These are phyloP conservation scores for Plantago elongata DNA, from an alignment of 257 asterid genomes.

Conservation along the genomic window DNA sequence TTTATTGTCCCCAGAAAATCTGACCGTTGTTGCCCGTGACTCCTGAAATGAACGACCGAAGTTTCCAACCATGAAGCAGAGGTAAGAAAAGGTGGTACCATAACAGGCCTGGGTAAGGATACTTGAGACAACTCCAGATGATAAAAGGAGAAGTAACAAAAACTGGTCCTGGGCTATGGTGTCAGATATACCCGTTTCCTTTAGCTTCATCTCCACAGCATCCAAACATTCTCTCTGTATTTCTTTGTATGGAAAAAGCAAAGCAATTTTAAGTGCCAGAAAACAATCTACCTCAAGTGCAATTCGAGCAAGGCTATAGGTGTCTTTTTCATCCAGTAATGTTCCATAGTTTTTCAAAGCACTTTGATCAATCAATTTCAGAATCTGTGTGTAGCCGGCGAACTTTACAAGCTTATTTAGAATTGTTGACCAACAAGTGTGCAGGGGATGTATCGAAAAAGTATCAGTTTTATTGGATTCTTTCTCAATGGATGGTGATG, in stretches of 20 bases:
- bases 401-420: slow-evolving; percentile 38
- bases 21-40: slow-evolving; percentile 15
- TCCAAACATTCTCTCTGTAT: slow-evolving; percentile 67
- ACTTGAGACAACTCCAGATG: slow-evolving; percentile 59
- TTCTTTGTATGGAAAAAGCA: slow-evolving; percentile 56
- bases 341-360: slow-evolving; percentile 26
- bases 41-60: slow-evolving; percentile 62
- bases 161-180: slow-evolving; percentile 39
- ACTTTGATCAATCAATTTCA: slow-evolving; percentile 58
- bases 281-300: slow-evolving; percentile 48
- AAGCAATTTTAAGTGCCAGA: slow-evolving; percentile 53
- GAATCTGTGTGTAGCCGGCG: slow-evolving; percentile 36
- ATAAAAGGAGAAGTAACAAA: slow-evolving; percentile 48
- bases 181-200: slow-evolving; percentile 51
- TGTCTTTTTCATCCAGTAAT: slow-evolving; percentile 57
- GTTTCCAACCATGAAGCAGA: slow-evolving; percentile 76
- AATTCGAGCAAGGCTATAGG: slow-evolving; percentile 37
- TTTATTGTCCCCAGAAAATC: slow-evolving; percentile 20
- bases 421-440: slow-evolving; percentile 65
- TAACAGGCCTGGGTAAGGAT: slow-evolving; percentile 47
- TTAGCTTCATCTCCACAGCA: slow-evolving; percentile 62
- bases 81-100: slow-evolving; percentile 61
- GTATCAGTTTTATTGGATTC: slow-evolving; percentile 31
- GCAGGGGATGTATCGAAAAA: slow-evolving; percentile 61
- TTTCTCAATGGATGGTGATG: slow-evolving; percentile 40